Percentiles rank a stretch among this genome's conserved stretches.
Conservation (phyloP, 2,329 filamentous ascomycete species). For the Aspergillus versicolor region DNA sequence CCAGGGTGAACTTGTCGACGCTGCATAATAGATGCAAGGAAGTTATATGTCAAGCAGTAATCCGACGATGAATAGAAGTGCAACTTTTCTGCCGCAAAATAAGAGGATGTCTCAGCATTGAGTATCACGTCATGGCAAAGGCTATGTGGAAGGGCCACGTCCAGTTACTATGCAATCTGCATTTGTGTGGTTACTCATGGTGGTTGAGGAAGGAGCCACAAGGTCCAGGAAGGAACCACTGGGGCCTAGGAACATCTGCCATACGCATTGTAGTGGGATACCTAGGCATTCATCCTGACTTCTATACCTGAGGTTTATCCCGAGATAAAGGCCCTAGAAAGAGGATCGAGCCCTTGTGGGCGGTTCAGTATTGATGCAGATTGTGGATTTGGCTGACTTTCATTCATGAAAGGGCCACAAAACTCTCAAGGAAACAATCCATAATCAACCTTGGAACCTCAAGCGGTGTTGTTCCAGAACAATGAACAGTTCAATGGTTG, state of each 20-base stretch:
- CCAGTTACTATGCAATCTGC: neutral
- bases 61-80: neutral
- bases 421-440: neutral
- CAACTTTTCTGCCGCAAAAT: neutral
- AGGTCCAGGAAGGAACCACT: neutral
- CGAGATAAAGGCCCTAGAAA: neutral
- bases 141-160: neutral
- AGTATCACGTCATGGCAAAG: neutral
- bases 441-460: too few relatives aligned
- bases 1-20: neutral
- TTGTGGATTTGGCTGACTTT: neutral
- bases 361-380: too few relatives aligned
- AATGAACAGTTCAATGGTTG: too few relatives aligned
- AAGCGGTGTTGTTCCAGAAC: too few relatives aligned
- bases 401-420: neutral
- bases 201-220: constrained; percentile 1
- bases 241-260: neutral
- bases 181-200: neutral
- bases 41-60: constrained; percentile 7
- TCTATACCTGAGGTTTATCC: neutral
- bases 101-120: neutral
- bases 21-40: constrained; percentile 9
- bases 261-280: neutral
- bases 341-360: neutral
- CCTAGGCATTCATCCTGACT: neutral